A percentile compares a stretch with the other conserved stretches of the same genome.
Conservation (phyloP, 306 rosid genomes). For the Malus orientalis region DNA sequence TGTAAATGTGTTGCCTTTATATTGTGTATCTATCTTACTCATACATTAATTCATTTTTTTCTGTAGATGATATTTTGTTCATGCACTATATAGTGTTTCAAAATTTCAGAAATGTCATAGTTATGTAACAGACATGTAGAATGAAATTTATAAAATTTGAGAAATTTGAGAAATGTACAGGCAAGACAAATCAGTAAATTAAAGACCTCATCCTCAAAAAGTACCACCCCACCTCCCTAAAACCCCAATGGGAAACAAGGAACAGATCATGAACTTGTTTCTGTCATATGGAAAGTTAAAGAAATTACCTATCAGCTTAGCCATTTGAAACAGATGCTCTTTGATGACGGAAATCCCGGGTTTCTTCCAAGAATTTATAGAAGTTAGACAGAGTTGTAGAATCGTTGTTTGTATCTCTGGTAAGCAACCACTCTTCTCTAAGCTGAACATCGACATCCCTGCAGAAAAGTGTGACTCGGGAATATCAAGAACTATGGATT, state of each 20-base stretch:
- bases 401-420: conserved; percentile 60
- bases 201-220: neutral
- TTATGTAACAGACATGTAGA: no score
- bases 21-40: no score
- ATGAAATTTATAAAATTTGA: no score
- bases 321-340: conserved; percentile 13
- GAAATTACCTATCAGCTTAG: conserved; percentile 26
- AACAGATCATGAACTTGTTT: neutral
- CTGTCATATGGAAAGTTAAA: neutral
- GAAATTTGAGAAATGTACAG: no score
- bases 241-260: neutral
- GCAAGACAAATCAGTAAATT: no score
- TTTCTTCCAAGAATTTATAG: conserved; percentile 46
- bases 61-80: no score
- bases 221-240: neutral
- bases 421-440: conserved; percentile 63
- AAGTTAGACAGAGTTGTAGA: conserved; percentile 38
- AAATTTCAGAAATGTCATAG: no score
- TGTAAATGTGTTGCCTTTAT: no score
- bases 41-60: no score
- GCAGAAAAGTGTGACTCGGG: conserved; percentile 18
- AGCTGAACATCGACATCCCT: conserved; percentile 73
- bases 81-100: no score
- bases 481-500: conserved; percentile 8
- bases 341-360: conserved; percentile 17